Percentiles rank a stretch among this genome's conserved stretches.
Evolutionary conservation across 2,329 filamentous ascomycete genomes (phyloP).

Genomic region (Tolypocladium album): DNA sequence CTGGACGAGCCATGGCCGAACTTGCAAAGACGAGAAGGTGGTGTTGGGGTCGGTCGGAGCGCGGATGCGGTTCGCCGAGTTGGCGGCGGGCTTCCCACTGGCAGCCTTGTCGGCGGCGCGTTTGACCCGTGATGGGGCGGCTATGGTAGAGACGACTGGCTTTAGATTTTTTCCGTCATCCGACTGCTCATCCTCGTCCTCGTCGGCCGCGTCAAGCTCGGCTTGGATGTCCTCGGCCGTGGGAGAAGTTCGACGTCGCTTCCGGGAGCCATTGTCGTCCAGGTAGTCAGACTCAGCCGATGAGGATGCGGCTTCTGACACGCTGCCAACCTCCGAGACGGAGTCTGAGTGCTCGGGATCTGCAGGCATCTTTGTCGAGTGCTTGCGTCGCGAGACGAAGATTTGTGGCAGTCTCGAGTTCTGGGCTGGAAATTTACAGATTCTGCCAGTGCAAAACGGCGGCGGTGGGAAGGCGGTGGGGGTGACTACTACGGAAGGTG

Average conservation of each 20-base stretch:
- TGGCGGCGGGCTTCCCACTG: conserved; percentile 6
- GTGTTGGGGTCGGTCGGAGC: conserved; percentile 45
- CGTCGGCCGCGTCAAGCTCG: conserved; percentile 8
- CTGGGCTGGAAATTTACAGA: not conserved
- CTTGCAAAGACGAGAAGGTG: conserved; percentile 61
- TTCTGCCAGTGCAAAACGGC: not conserved
- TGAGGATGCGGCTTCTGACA: conserved; percentile 3
- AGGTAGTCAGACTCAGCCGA: conserved; percentile 38
- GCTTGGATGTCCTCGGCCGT: conserved; percentile 13
- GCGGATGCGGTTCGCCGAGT: conserved; percentile 25
- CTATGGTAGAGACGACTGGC: conserved; percentile 28
- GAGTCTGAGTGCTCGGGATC: not conserved
- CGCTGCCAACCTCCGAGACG: not conserved
- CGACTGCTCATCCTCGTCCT: conserved; percentile 18
- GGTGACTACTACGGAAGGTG: not conserved
- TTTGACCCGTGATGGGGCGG: conserved; percentile 43
- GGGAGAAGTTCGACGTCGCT: conserved; percentile 30
- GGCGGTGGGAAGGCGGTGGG: not conserved
- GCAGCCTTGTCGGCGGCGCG: conserved; percentile 18
- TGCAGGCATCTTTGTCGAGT: not conserved
- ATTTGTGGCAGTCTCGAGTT: not conserved
- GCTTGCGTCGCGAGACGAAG: not conserved
- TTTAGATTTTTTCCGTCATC: conserved; percentile 21
- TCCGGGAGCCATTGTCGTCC: conserved; percentile 31
- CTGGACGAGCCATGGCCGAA: conserved; percentile 79